phyloP scores from a whole-genome alignment of 2,329 filamentous ascomycete genomes.

The Coniochaeta sp. region DNA sequence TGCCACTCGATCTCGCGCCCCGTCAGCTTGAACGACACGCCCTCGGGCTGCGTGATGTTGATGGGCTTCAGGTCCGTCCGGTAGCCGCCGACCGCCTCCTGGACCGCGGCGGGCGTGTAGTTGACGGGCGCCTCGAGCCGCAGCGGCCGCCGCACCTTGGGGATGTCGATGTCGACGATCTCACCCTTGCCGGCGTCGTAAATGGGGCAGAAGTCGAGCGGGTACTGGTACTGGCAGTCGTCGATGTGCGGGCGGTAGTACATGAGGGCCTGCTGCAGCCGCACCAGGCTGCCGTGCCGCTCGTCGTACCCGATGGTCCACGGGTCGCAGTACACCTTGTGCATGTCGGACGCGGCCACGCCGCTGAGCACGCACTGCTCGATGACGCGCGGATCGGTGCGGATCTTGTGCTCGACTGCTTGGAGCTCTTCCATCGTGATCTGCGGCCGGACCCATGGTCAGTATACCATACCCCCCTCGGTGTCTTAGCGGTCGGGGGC shows the following conservation, averaged over 20 bases:
- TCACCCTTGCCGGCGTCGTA: slow-evolving; percentile 73
- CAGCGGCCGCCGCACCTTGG: slow-evolving; percentile 66
- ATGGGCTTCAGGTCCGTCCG: slow-evolving; percentile 72
- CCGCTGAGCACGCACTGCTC: slow-evolving; percentile 83
- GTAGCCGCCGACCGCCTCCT: slow-evolving; percentile 65
- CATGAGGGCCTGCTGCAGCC: slow-evolving; percentile 89
- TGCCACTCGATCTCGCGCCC: slow-evolving; percentile 78
- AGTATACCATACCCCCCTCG: slow-evolving; percentile 3
- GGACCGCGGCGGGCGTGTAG: slow-evolving; percentile 68
- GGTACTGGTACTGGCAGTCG: slow-evolving; percentile 85
- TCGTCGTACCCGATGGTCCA: slow-evolving; percentile 97
- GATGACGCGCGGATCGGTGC: slow-evolving; percentile 78
- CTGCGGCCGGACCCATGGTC: slow-evolving; percentile 27
- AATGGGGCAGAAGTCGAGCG: slow-evolving; percentile 90
- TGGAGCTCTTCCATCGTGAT: slow-evolving; percentile 90
- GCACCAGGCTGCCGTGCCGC: slow-evolving; percentile 69
- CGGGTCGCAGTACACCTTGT: slow-evolving; percentile 93
- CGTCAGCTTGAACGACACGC: slow-evolving; percentile 75
- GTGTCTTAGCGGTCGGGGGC: not conserved
- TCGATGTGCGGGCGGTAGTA: slow-evolving; percentile 85
- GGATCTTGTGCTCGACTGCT: slow-evolving; percentile 66
- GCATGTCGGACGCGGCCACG: slow-evolving; percentile 75
- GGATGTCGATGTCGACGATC: slow-evolving; percentile 79
- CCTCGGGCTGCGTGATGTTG: slow-evolving; percentile 68
- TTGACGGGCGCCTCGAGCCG: slow-evolving; percentile 65